Evolutionary conservation across 257 asterid species (phyloP), one percentile per base, ranked within the genome.

Genomic region (Solanum verrucosum): DNA sequence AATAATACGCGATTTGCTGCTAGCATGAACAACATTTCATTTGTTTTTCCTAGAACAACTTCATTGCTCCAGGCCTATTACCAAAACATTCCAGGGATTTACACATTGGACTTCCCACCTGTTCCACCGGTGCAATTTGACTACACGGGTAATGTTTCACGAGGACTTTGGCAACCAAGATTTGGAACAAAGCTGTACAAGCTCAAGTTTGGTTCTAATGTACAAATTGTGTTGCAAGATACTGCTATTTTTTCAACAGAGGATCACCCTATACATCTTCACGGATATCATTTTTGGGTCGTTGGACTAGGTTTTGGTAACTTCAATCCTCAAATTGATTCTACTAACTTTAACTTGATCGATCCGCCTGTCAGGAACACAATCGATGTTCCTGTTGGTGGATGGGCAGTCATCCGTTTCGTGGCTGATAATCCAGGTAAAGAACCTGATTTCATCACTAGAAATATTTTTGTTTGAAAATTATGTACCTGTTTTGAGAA

Each of bases 361-460:
- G 98, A 94, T 88, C 98, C 98, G 1, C 96, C 95, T 5, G 87
- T 86, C n/a, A 82, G 96, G 59, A 94, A 94, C 72, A 94, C 98
- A 15, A 89, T 94, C 21, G 93, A 91, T 52, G 98, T 94, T 9
- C 96, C 96, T 6, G 92, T 89, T 20, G 98, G 96, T 6, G 97
- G 97, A 16, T 94, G 97, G 97, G 94, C 93, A 0, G 97, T 90
- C 46, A 92, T 93, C 33, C 98, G 96, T 25, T 94, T 93, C 49
- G 77, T 92, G 3, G 96, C 98, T 1, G 95, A 94, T 42, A 94
- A 94, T 91, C 98, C 98, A 87, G 97, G 97, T 93, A 90, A 74
- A 72, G 33, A 84, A 37, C 15, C 44, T 12, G 23, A 25, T 9
- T 29, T 38, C 16, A 79, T 27, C 65, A 79, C 0, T 42, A 42